Conservation (phyloP, 2,329 filamentous ascomycete genomes). For the Endocalyx cinctus region DNA sequence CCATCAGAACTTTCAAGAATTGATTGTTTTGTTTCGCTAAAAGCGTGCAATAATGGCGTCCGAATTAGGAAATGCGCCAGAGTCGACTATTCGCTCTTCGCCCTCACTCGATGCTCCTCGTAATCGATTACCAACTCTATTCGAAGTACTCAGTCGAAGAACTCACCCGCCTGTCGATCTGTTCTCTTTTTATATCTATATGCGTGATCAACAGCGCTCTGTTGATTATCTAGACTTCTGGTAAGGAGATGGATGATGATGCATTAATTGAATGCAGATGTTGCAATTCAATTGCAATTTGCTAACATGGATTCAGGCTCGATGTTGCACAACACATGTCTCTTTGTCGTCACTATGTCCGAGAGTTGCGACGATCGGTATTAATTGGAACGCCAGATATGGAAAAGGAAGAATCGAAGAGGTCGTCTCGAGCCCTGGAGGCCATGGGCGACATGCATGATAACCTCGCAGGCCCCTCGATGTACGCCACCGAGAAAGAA, state of each 20-base stretch:
- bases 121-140: conserved; percentile 87
- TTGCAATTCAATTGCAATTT: no score
- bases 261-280: conserved; percentile 1
- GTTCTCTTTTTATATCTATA: conserved; percentile 99
- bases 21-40: no score
- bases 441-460: conserved; percentile 63
- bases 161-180: conserved; percentile 95
- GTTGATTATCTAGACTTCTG: conserved; percentile 99
- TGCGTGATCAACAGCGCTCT: conserved; percentile 96
- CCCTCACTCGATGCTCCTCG: conserved; percentile 59
- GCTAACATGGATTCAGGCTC: conserved; percentile 59
- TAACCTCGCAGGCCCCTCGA: conserved; percentile 55
- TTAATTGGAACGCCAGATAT: conserved; percentile 89
- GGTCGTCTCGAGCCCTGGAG: conserved; percentile 77
- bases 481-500: conserved; percentile 64
- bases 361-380: conserved; percentile 88
- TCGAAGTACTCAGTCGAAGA: conserved; percentile 89
- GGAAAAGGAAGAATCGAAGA: conserved; percentile 74
- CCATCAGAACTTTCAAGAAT: no score
- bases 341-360: conserved; percentile 92
- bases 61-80: no score
- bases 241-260: conserved; percentile 45
- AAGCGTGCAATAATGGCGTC: no score
- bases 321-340: conserved; percentile 99
- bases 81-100: no score